A percentile compares a stretch with the other conserved stretches of the same genome.
These are phyloP conservation scores for Antarctomyces pellizariae DNA, from an alignment of 495 filamentous ascomycete genomes.

Conservation along the genomic window DNA sequence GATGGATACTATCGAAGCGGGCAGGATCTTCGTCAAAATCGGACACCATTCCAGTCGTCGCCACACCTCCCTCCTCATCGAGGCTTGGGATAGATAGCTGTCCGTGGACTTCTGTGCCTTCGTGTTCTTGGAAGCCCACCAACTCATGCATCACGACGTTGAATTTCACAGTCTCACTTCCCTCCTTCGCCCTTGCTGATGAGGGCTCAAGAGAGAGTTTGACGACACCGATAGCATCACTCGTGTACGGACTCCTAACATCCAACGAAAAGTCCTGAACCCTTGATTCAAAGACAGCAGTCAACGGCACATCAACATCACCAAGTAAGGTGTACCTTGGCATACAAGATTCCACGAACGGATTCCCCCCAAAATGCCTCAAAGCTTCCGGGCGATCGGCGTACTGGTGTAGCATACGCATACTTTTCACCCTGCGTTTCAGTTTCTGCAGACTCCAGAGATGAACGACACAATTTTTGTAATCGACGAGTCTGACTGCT, in stretches of 20 bases:
- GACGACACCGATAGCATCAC: slow-evolving; percentile 69
- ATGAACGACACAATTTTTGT: slow-evolving; percentile 64
- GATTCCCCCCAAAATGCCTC: slow-evolving; percentile 59
- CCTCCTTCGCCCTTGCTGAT: slow-evolving; percentile 74
- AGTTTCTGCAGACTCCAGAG: slow-evolving; percentile 92
- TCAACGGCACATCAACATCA: slow-evolving; percentile 80
- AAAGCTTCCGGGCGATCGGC: slow-evolving; percentile 84
- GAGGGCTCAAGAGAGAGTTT: slow-evolving; percentile 83
- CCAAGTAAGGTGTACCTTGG: slow-evolving; percentile 83
- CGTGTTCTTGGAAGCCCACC: slow-evolving; percentile 84
- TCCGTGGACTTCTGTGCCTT: slow-evolving; percentile 87
- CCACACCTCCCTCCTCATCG: slow-evolving; percentile 74
- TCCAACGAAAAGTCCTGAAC: slow-evolving; percentile 89
- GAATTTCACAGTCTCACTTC: slow-evolving; percentile 86
- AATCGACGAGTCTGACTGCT: slow-evolving; percentile 78
- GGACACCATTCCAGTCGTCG: slow-evolving; percentile 81
- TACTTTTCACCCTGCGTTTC: slow-evolving; percentile 59
- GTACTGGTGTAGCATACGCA: slow-evolving; percentile 94
- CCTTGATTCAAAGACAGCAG: slow-evolving; percentile 82
- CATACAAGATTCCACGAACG: slow-evolving; percentile 74
- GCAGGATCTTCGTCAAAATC: slow-evolving; percentile 91
- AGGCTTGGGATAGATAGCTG: slow-evolving; percentile 87
- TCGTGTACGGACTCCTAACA: slow-evolving; percentile 78
- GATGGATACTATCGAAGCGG: slow-evolving; percentile 91
- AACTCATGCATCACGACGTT: slow-evolving; percentile 98